Percentiles rank a stretch among this genome's conserved stretches.
phyloP scores from a whole-genome alignment of 257 asterid species.

The Nicotiana attenuata region DNA sequence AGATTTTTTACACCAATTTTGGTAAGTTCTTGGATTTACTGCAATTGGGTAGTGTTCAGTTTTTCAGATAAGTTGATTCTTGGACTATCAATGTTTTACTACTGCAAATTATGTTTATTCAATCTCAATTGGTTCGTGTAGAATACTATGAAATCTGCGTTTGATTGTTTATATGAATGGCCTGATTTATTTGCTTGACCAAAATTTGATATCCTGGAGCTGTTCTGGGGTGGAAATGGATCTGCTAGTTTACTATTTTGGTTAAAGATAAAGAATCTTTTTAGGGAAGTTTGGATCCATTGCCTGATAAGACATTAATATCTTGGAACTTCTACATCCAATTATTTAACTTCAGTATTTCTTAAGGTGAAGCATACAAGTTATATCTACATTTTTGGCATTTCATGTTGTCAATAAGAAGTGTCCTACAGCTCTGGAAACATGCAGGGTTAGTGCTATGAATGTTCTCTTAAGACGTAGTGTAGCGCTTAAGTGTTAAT shows the following conservation, averaged over 20 bases:
- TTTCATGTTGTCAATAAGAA: background rate
- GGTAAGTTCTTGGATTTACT: background rate
- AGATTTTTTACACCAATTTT: background rate
- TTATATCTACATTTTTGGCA: background rate
- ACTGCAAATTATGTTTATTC: background rate
- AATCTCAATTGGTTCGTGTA: background rate
- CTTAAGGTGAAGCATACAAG: background rate
- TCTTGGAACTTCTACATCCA: background rate
- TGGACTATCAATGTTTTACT: no score
- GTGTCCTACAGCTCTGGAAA: background rate
- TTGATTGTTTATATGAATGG: background rate
- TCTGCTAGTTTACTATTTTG: background rate
- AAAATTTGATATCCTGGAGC: background rate
- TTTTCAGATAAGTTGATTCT: background rate
- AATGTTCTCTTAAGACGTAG: background rate
- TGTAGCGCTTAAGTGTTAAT: background rate
- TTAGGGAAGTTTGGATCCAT: background rate
- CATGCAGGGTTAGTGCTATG: background rate
- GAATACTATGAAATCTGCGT: background rate
- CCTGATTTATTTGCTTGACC: background rate
- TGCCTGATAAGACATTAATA: background rate
- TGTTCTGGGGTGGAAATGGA: background rate
- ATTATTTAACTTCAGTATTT: background rate
- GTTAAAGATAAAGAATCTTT: background rate
- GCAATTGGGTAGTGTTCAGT: background rate